Evolutionary conservation across 2,329 filamentous ascomycete species (phyloP).

Genomic region (Lasiodiplodia hormozganensis): DNA sequence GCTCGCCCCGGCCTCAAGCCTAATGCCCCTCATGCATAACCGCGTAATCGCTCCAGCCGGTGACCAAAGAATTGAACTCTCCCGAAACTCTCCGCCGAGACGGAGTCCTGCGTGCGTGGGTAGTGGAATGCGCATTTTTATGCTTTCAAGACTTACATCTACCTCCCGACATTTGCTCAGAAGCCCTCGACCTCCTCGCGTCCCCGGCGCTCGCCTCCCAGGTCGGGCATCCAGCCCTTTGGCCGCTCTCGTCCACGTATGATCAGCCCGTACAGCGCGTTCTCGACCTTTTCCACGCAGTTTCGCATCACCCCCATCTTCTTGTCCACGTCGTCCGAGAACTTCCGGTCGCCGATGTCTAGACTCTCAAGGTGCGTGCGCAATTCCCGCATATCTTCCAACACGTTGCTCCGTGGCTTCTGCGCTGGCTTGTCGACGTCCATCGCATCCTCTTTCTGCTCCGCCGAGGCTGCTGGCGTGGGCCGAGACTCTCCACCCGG

Average conservation of each 20-base stretch:
- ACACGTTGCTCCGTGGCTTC: conserved; percentile 66
- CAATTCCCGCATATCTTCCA: conserved; percentile 81
- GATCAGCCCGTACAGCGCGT: conserved; percentile 83
- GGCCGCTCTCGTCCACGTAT: conserved; percentile 89
- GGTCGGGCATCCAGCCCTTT: conserved; percentile 88
- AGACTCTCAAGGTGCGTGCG: conserved; percentile 79
- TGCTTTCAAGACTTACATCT: no score
- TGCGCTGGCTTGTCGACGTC: conserved; percentile 43
- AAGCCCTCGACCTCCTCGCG: conserved; percentile 52
- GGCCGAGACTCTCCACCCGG: conserved; percentile 48
- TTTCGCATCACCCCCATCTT: conserved; percentile 87
- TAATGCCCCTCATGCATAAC: conserved; percentile 6
- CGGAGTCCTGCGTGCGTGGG: no score
- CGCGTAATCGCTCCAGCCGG: conserved; percentile 4
- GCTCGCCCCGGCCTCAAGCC: conserved; percentile 4
- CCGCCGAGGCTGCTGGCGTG: conserved; percentile 36
- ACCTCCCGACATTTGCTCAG: conserved; percentile 30
- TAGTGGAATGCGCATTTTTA: no score
- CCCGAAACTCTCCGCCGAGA: no score
- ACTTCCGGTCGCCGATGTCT: conserved; percentile 61
- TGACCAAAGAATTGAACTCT: no score
- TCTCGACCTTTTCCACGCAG: conserved; percentile 94
- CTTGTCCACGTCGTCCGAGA: conserved; percentile 70
- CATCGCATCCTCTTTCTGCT: conserved; percentile 41
- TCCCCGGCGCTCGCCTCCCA: conserved; percentile 53